These are phyloP conservation scores for Aristolochia fimbriata DNA, from an alignment of 164 flowering plant genomes.

Conservation along the genomic window DNA sequence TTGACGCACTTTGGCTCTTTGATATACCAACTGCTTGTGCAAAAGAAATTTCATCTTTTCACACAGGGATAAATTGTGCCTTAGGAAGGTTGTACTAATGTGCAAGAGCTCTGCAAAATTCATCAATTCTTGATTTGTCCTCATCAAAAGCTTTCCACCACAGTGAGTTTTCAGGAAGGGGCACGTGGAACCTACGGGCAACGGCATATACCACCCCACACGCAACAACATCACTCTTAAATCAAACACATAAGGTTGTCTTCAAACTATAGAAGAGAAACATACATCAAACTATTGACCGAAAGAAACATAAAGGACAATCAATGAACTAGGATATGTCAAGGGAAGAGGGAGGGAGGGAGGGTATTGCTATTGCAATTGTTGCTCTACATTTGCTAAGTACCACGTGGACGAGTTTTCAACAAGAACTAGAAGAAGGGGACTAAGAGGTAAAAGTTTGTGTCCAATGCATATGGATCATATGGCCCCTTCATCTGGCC, in stretches of 20 bases:
- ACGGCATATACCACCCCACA: slow-evolving; percentile 99
- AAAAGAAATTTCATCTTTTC: slow-evolving; percentile 66
- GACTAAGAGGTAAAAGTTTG: too few relatives aligned
- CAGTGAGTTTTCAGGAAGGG: slow-evolving; percentile 93
- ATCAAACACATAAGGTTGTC: slow-evolving; percentile 83
- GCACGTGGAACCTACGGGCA: slow-evolving; percentile 79
- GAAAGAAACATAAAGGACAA: too few relatives aligned
- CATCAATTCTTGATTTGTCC: slow-evolving; percentile 78
- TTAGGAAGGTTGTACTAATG: slow-evolving; percentile 76
- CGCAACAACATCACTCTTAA: slow-evolving; percentile 95
- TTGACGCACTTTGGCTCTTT: slow-evolving; percentile 34
- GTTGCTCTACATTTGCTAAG: too few relatives aligned
- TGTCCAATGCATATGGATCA: too few relatives aligned
- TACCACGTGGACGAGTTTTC: too few relatives aligned
- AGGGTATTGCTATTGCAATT: too few relatives aligned
- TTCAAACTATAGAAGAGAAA: slow-evolving; percentile 45
- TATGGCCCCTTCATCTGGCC: too few relatives aligned
- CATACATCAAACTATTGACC: neutral
- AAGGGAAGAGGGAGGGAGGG: too few relatives aligned
- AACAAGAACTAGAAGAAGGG: too few relatives aligned
- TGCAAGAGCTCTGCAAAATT: slow-evolving; percentile 84
- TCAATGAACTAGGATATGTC: too few relatives aligned
- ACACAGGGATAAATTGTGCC: slow-evolving; percentile 71
- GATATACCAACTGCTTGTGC: slow-evolving; percentile 38
- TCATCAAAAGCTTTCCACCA: slow-evolving; percentile 96